phyloP scores from a whole-genome alignment of 2,329 filamentous ascomycete genomes.

The Reticulascus tulasneorum region DNA sequence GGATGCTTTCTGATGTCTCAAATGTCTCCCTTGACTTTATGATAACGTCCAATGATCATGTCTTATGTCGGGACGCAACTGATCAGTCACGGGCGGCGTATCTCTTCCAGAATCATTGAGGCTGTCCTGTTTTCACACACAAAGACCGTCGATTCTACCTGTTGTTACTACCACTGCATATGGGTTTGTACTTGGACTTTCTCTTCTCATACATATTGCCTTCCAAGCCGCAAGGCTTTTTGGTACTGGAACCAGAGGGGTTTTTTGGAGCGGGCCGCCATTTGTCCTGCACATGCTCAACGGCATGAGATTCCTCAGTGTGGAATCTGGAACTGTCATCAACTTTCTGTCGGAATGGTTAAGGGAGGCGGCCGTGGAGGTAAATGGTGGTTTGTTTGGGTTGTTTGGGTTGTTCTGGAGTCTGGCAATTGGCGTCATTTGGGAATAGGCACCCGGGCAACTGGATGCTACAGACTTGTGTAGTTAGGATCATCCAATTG shows the following conservation, averaged over 20 bases:
- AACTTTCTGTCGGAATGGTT: too few relatives aligned
- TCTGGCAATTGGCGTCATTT: too few relatives aligned
- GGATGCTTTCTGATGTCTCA: slow-evolving; percentile 29
- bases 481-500: too few relatives aligned
- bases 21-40: slow-evolving; percentile 1
- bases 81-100: slow-evolving; percentile 4
- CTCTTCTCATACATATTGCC: slow-evolving; percentile 3
- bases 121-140: neutral
- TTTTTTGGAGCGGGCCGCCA: too few relatives aligned
- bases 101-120: slow-evolving; percentile 1
- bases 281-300: neutral
- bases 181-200: neutral
- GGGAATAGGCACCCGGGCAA: too few relatives aligned
- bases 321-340: too few relatives aligned
- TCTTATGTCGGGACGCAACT: slow-evolving; percentile 8
- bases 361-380: too few relatives aligned
- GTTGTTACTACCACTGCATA: slow-evolving; percentile 7
- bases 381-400: too few relatives aligned
- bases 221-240: neutral
- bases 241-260: neutral
- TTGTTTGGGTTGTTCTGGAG: too few relatives aligned
- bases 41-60: slow-evolving; percentile 14
- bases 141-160: slow-evolving; percentile 4
- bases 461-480: too few relatives aligned
- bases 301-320: neutral